These are phyloP conservation scores for Agrocybe praecox DNA, from an alignment of 768 basidiomycete genomes.

Conservation along the genomic window DNA sequence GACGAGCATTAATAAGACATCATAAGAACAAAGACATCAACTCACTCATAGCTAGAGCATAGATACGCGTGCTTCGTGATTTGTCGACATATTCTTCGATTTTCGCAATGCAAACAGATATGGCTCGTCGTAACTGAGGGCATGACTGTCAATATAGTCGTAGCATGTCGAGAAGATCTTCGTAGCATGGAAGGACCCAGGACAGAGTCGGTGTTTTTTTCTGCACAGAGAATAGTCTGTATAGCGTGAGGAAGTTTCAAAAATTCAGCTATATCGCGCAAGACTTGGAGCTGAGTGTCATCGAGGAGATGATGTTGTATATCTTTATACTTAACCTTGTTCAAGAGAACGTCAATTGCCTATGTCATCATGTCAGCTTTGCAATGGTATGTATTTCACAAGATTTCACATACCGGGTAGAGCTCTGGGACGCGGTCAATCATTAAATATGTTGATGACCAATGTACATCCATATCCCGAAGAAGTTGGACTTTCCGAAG, in stretches of 20 bases:
- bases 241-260: conserved; percentile 26
- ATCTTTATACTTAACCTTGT: conserved; percentile 15
- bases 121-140: conserved; percentile 25
- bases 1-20: background rate
- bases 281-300: conserved; percentile 16
- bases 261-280: conserved; percentile 30
- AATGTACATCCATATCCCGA: conserved; percentile 29
- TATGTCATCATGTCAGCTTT: too few species aligned
- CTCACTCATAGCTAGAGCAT: conserved; percentile 33
- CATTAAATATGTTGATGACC: conserved; percentile 36
- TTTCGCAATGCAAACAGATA: conserved; percentile 28
- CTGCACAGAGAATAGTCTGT: conserved; percentile 35
- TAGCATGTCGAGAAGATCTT: conserved; percentile 25
- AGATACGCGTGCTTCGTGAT: conserved; percentile 24
- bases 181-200: conserved; percentile 30
- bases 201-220: conserved; percentile 36
- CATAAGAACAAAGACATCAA: background rate
- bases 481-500: conserved; percentile 21
- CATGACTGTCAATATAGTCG: conserved; percentile 11
- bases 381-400: too few species aligned
- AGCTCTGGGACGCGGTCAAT: conserved; percentile 26
- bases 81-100: conserved; percentile 31
- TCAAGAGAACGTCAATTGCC: conserved; percentile 21
- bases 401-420: conserved; percentile 21
- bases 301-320: conserved; percentile 14